Evolutionary conservation across 768 basidiomycete species (phyloP), one percentile per base, ranked within the genome.

Genomic region (Polyporus arcularius): DNA sequence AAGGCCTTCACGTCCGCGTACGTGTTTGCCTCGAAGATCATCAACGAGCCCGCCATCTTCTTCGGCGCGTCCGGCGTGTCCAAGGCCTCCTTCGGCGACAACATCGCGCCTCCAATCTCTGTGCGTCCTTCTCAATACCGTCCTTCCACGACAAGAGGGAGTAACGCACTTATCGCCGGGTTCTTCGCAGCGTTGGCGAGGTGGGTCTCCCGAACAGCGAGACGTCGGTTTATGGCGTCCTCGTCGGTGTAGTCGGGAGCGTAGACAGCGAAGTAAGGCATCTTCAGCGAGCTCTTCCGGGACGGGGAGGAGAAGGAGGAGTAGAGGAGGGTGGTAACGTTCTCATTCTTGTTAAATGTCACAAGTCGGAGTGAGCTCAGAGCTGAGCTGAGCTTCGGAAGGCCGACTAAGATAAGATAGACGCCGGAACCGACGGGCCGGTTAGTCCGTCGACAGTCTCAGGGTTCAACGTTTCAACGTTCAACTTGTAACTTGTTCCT

Each of bases 201-300:
- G 69, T 91, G 89, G 41, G 72, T 65, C 6, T 74, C 63, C 45
- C 88, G 77, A 7, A 89, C 84, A 1, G 79, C 77, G 61, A 87
- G 74, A 41, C 89, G 79, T n/a, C 80, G 79, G n/a, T 78, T 78
- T 47, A 84, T 79, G 7, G 83, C 81, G 5, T 80, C 87, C 52
- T 78, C 76, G 53, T 87, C 85, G 21, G 82, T 82, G 65, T 79
- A 82, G 68, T 90, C 89, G 6, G 87, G 88, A 1, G 87, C 86
- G 67, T 83, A 89, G 43, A 90, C 82, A 50, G 87, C 65, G 69
- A 85, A 86, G 35, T 53, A 49, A 9, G 62, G 62, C 62, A 63
- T 63, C 7, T 51, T 48, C 15, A 35, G 35, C 35, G 35, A 11
- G 35, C 11, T 35, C 7, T 6, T 35, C 35, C 1, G 6, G 35